phyloP scores from a whole-genome alignment of 164 flowering plant species.

The Macadamia integrifolia region DNA sequence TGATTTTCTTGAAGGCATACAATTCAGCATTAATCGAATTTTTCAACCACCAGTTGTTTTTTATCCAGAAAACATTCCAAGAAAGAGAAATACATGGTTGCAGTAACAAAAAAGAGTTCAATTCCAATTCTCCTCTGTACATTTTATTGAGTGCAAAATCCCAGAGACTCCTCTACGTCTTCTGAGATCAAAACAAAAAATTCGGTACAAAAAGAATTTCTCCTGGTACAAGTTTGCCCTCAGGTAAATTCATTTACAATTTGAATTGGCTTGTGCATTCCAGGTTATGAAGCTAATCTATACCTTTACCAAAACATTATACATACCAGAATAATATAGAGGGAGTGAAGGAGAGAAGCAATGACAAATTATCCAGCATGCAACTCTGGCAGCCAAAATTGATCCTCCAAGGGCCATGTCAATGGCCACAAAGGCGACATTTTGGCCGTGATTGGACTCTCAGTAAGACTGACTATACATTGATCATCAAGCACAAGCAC shows the following conservation, averaged over 20 bases:
- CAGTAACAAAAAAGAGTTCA: background rate
- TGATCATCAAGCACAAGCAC: background rate
- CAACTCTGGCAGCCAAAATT: background rate
- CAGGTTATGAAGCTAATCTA: background rate
- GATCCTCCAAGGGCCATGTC: slow-evolving; percentile 4
- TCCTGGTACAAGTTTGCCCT: slow-evolving; percentile 6
- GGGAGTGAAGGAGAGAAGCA: background rate
- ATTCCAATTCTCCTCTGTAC: slow-evolving; percentile 11
- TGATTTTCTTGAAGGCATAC: background rate
- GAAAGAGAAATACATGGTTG: background rate
- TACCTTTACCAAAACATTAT: background rate
- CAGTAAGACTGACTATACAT: slow-evolving; percentile 1
- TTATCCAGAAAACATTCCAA: background rate
- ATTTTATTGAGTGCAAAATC: slow-evolving; percentile 9
- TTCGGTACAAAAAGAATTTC: slow-evolving; percentile 4
- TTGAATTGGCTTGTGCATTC: background rate
- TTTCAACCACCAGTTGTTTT: background rate
- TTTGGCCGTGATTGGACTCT: background rate
- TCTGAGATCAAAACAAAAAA: slow-evolving; percentile 10
- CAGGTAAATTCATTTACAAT: slow-evolving; percentile 10
- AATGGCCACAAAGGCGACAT: background rate
- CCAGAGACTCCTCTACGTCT: slow-evolving; percentile 14
- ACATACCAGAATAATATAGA: background rate
- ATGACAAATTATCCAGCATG: background rate
- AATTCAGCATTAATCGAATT: background rate